Evolutionary conservation across 257 asterid species (phyloP).

Genomic region (Leptodermis oblonga): DNA sequence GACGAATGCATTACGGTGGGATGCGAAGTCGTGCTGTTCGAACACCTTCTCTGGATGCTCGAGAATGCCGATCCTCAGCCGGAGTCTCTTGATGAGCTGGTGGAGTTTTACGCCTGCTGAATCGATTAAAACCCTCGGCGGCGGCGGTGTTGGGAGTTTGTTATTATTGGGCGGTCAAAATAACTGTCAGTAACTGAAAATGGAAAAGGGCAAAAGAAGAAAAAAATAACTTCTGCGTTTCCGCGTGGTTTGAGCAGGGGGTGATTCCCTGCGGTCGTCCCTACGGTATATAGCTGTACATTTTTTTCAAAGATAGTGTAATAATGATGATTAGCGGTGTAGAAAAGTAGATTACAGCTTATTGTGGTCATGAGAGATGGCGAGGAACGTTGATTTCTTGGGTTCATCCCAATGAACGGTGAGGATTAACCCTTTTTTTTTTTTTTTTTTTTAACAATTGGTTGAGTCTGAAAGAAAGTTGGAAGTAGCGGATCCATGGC

Average conservation of each 20-base stretch:
- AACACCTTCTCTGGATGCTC: conserved; percentile 84
- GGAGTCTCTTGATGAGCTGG: conserved; percentile 74
- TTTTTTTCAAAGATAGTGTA: neutral
- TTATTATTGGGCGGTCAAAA: neutral
- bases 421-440: conserved; percentile 20
- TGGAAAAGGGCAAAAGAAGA: too few relatives aligned
- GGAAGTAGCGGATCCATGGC: too few relatives aligned
- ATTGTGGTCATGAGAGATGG: neutral
- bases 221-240: conserved; percentile 10
- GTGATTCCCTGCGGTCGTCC: conserved; percentile 30
- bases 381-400: neutral
- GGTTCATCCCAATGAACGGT: conserved; percentile 16
- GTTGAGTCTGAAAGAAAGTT: too few relatives aligned
- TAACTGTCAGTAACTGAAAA: conserved; percentile 24
- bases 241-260: neutral
- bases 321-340: conserved; percentile 30
- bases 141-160: neutral
- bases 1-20: conserved; percentile 46
- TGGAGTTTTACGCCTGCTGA: conserved; percentile 67
- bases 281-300: conserved; percentile 37
- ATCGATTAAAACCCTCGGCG: neutral
- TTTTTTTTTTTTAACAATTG: too few relatives aligned
- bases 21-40: conserved; percentile 90
- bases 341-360: conserved; percentile 12
- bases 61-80: conserved; percentile 86